These are phyloP conservation scores for Ampelocalamus luodianensis DNA, from an alignment of 176 grass and related monocot species.

Conservation along the genomic window DNA sequence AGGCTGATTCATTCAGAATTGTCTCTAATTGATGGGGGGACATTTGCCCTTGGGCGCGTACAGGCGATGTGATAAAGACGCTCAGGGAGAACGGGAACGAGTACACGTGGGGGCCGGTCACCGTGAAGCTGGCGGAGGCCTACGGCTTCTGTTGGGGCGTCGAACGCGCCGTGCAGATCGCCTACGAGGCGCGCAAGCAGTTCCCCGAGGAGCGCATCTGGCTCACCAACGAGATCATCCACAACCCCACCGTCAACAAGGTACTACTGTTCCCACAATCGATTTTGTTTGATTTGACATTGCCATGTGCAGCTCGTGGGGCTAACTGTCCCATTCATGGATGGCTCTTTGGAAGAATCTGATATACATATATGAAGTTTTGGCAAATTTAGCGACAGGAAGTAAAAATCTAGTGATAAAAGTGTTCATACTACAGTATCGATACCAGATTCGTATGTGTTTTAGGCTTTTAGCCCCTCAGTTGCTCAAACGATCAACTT, in stretches of 20 bases:
- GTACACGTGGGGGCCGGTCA: slow-evolving; percentile 82
- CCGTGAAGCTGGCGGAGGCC: slow-evolving; percentile 87
- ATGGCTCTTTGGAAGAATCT: not conserved
- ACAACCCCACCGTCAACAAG: slow-evolving; percentile 98
- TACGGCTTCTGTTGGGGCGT: slow-evolving; percentile 99
- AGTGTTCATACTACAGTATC: not conserved
- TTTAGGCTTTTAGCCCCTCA: not conserved
- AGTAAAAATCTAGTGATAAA: not conserved
- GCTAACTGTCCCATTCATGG: not conserved
- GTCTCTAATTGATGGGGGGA: not conserved
- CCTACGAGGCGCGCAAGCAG: slow-evolving; percentile 98
- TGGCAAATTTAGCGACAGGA: not conserved
- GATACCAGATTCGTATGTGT: not conserved
- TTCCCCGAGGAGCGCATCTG: slow-evolving; percentile 94
- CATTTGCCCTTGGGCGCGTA: not conserved
- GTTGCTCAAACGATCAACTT: not conserved
- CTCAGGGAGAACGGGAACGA: slow-evolving; percentile 79
- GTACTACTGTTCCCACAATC: slow-evolving; percentile 12
- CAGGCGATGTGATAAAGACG: slow-evolving; percentile 92
- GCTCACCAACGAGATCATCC: slow-evolving; percentile 99
- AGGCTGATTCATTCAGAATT: not conserved
- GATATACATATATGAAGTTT: not conserved
- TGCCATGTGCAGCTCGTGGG: not conserved
- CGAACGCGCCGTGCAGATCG: slow-evolving; percentile 97
- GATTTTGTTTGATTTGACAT: not conserved